phyloP scores from a whole-genome alignment of 2,329 filamentous ascomycete genomes.

The Pseudogymnoascus verrucosus region DNA sequence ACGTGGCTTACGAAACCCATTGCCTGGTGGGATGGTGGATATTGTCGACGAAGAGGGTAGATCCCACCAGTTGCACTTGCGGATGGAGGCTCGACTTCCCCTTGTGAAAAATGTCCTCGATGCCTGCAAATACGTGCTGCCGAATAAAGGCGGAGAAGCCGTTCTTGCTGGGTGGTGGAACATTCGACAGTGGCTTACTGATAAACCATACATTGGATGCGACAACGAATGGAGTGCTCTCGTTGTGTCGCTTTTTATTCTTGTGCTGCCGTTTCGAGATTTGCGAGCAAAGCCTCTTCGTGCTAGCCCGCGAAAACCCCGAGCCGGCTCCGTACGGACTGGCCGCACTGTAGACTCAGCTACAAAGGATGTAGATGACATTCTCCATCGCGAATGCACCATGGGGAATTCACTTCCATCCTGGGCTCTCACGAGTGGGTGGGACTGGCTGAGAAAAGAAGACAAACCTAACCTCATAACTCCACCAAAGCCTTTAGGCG shows the following conservation, averaged over 20 bases:
- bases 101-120: constrained; percentile 54
- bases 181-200: constrained; percentile 58
- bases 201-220: constrained; percentile 37
- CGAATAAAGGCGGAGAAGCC: constrained; percentile 48
- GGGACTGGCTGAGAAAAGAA: constrained; percentile 64
- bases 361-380: constrained; percentile 37
- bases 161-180: constrained; percentile 68
- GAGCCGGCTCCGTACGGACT: constrained; percentile 35
- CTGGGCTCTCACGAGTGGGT: constrained; percentile 56
- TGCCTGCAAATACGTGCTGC: constrained; percentile 56
- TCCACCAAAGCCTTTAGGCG: constrained; percentile 28
- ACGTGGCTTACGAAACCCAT: constrained; percentile 47
- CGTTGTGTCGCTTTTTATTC: constrained; percentile 53
- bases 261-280: constrained; percentile 52
- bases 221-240: constrained; percentile 64
- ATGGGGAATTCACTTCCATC: constrained; percentile 32
- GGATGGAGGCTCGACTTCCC: constrained; percentile 56
- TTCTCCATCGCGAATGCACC: constrained; percentile 36
- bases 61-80: constrained; percentile 59
- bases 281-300: constrained; percentile 26
- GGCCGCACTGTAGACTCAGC: constrained; percentile 36
- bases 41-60: constrained; percentile 53
- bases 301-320: constrained; percentile 31
- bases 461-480: constrained; percentile 28
- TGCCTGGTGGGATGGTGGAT: constrained; percentile 54